Conservation (phyloP, 2,329 filamentous ascomycete genomes). For the Tolypocladium endophyticum region DNA sequence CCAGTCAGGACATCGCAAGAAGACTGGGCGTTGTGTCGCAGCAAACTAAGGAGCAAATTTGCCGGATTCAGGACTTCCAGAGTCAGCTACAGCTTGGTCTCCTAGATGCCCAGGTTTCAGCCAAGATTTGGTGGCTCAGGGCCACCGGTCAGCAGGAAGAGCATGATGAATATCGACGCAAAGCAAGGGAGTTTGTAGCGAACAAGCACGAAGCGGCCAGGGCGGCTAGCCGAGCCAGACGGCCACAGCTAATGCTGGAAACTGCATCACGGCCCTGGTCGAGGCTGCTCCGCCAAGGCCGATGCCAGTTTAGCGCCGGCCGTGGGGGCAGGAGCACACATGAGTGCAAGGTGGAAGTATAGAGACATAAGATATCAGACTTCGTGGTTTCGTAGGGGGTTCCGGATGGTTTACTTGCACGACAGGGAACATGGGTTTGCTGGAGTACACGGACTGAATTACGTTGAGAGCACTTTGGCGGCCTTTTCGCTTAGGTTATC, state of each 20-base stretch:
- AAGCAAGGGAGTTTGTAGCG: conserved; percentile 32
- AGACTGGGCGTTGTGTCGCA: conserved; percentile 7
- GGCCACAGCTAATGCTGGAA: conserved; percentile 15
- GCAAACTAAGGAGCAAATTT: conserved; percentile 10
- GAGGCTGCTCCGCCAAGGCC: conserved; percentile 13
- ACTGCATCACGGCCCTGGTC: conserved; percentile 8
- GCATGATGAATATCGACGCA: conserved; percentile 32
- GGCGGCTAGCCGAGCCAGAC: conserved; percentile 13
- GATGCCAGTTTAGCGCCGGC: conserved; percentile 3
- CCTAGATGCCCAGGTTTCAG: conserved; percentile 42
- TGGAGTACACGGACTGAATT: conserved; percentile 2
- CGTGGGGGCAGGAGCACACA: background rate
- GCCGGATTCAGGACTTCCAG: conserved; percentile 16
- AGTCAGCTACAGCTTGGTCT: conserved; percentile 33
- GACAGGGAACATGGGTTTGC: background rate
- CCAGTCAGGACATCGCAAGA: conserved; percentile 9
- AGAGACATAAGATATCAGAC: background rate
- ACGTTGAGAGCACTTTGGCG: background rate
- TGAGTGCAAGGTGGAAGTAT: background rate
- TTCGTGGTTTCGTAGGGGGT: background rate
- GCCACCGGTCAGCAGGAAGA: conserved; percentile 38
- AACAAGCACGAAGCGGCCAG: conserved; percentile 22
- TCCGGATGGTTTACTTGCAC: background rate
- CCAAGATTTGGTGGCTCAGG: conserved; percentile 47
- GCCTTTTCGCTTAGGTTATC: background rate